Percentiles rank a stretch among this genome's conserved stretches.
phyloP scores from a whole-genome alignment of 2,329 filamentous ascomycete species.

The Botrytis fragariae region DNA sequence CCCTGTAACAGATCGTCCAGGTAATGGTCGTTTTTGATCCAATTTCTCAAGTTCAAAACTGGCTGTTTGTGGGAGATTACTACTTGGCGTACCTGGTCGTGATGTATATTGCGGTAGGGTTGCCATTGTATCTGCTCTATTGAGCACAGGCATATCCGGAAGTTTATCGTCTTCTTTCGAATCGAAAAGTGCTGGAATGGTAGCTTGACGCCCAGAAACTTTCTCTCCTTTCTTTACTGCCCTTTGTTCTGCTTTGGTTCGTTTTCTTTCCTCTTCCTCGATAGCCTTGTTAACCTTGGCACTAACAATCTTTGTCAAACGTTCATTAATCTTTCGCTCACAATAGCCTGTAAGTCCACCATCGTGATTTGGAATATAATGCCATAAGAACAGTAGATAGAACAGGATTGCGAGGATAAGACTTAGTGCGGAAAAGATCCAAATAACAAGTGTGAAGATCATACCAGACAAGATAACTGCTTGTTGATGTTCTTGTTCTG shows the following conservation, averaged over 20 bases:
- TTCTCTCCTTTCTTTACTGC: conserved; percentile 56
- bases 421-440: conserved; percentile 76
- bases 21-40: conserved; percentile 51
- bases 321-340: conserved; percentile 83
- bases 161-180: conserved; percentile 54
- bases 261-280: conserved; percentile 68
- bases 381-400: conserved; percentile 87
- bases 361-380: conserved; percentile 81
- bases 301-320: conserved; percentile 80
- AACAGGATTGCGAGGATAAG: conserved; percentile 73
- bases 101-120: conserved; percentile 64
- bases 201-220: conserved; percentile 56
- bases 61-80: conserved; percentile 40
- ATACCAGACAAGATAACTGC: conserved; percentile 84
- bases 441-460: conserved; percentile 87
- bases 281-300: conserved; percentile 86
- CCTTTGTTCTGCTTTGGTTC: conserved; percentile 48
- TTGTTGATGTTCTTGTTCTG: conserved; percentile 71
- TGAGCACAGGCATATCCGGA: conserved; percentile 57
- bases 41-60: conserved; percentile 51
- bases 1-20: conserved; percentile 50
- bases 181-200: conserved; percentile 61
- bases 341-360: conserved; percentile 83
- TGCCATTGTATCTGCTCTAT: conserved; percentile 57
- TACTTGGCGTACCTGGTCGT: conserved; percentile 53